Percentiles rank a stretch among this genome's conserved stretches.
Evolutionary conservation across 2,329 filamentous ascomycete genomes (phyloP).

Genomic region (Trichophaea hybrida): DNA sequence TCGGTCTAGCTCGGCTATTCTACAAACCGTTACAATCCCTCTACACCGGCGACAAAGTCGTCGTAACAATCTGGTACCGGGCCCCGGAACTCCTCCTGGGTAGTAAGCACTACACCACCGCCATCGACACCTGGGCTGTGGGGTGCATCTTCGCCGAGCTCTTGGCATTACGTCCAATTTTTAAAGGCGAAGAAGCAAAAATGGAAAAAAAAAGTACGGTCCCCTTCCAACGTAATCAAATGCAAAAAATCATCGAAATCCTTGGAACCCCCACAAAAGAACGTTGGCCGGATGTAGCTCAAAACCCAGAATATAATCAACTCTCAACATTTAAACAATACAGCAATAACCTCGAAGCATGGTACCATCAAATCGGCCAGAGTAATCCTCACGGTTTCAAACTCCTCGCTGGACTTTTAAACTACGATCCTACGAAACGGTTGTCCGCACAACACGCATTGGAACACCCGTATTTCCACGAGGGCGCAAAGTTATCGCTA

Average conservation of each 20-base stretch:
- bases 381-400: constrained; percentile 53
- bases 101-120: constrained; percentile 88
- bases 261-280: constrained; percentile 82
- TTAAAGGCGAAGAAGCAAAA: constrained; percentile 97
- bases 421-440: constrained; percentile 83
- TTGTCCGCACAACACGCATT: constrained; percentile 77
- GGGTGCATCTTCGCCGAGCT: constrained; percentile 97
- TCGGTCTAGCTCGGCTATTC: constrained; percentile 83
- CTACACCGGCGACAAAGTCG: constrained; percentile 90
- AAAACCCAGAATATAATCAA: constrained; percentile 76
- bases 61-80: constrained; percentile 98
- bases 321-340: constrained; percentile 42
- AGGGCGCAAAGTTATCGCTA: constrained; percentile 50
- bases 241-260: constrained; percentile 97
- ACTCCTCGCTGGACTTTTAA: constrained; percentile 65
- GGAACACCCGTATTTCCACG: constrained; percentile 77
- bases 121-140: constrained; percentile 93
- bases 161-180: constrained; percentile 78
- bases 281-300: constrained; percentile 67
- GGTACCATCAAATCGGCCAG: constrained; percentile 38
- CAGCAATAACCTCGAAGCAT: constrained; percentile 28
- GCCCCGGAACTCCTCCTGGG: constrained; percentile 87
- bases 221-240: constrained; percentile 93
- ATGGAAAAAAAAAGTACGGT: constrained; percentile 98
- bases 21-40: constrained; percentile 85